Base-by-base conservation (phyloP, 2,329 filamentous ascomycete species). In the Fusarium sp. region DNA sequence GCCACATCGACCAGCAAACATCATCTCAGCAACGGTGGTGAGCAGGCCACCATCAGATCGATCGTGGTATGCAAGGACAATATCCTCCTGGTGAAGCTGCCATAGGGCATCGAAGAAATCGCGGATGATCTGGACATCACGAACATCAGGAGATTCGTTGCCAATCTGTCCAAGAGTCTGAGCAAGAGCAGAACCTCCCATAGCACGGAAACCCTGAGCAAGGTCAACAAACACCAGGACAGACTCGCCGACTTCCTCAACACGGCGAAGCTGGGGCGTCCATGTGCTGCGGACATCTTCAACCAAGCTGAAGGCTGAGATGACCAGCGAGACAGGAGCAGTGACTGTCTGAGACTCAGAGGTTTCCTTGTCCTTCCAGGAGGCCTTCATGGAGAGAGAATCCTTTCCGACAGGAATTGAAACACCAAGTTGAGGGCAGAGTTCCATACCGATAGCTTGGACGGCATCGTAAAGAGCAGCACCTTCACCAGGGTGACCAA, bases 321-420 rank as follows among this genome's bases (percentile, higher is more conserved):
- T 94, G 60, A 98, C 91, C 9, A 97, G 87, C 2, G 95, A 97
- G 75, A 98, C 89, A 3, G 96, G 96, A 7, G 96, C 93, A 40
- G 94, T 98, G 53, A 98, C 95, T 73, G 95, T 95, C 83, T 93
- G 96, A 17, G 87, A 83, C 68, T 92, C 87, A 20, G 89, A 88
- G 33, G 85, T 88, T 61, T 87, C 84, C 67, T 85, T 84, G 73
- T 95, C 92, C 78, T 90, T 92, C 96, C 96, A 98, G 60, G 94
- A 94, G 77, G 97, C 95, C 86, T 98, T 98, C 96, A 99, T 98
- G 5, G 95, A 98, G 82, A 97, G 97, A 0, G 95, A 98, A 81
- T 99, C 96, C 83, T 99, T 98, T 60, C 96, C 96, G 12, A 98
- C 96, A 7, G 96, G 96, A 65, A 99, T 98, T 62, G 92, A 94